phyloP scores from a whole-genome alignment of 768 basidiomycete species.

The Tephrocybe rancida region DNA sequence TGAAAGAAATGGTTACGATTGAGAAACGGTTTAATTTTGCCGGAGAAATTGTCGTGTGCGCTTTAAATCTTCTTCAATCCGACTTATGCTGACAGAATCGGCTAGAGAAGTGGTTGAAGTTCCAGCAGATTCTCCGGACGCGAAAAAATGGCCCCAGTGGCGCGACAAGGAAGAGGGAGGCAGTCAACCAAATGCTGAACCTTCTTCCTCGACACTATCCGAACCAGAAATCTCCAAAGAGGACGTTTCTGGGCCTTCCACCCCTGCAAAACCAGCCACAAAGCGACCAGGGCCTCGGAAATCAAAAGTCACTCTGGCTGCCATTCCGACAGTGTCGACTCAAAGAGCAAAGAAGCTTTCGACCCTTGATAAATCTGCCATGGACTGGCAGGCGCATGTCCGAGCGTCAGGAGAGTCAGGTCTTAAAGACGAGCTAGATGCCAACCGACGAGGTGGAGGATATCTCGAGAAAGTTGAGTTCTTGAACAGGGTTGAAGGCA shows the following conservation, averaged over 20 bases:
- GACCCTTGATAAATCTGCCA: conserved; percentile 82
- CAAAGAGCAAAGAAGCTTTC: conserved; percentile 75
- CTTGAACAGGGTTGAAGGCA: conserved; percentile 70
- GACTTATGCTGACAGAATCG: conserved; percentile 11
- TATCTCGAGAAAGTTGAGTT: conserved; percentile 89
- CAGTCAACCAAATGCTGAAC: conserved; percentile 6
- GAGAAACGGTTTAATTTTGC: conserved; percentile 75
- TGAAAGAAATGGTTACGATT: conserved; percentile 60
- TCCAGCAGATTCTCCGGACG: conserved; percentile 70
- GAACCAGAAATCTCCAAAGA: conserved; percentile 3
- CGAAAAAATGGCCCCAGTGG: conserved; percentile 74
- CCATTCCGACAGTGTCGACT: conserved; percentile 57
- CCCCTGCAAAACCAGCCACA: conserved; percentile 24
- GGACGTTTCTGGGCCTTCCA: conserved; percentile 7
- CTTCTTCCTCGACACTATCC: conserved; percentile 4
- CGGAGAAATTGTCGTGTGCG: conserved; percentile 75
- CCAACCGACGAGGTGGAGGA: conserved; percentile 72
- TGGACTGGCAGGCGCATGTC: conserved; percentile 83
- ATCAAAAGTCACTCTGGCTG: conserved; percentile 56
- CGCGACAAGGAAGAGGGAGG: conserved; percentile 18
- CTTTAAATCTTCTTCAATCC: conserved; percentile 11
- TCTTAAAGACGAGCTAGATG: conserved; percentile 72
- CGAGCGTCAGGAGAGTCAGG: conserved; percentile 38
- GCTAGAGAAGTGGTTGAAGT: conserved; percentile 76
- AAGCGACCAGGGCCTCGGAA: conserved; percentile 70